Evolutionary conservation across 768 basidiomycete species (phyloP), one percentile per base, ranked within the genome.

Genomic region (Boletus patriciae): DNA sequence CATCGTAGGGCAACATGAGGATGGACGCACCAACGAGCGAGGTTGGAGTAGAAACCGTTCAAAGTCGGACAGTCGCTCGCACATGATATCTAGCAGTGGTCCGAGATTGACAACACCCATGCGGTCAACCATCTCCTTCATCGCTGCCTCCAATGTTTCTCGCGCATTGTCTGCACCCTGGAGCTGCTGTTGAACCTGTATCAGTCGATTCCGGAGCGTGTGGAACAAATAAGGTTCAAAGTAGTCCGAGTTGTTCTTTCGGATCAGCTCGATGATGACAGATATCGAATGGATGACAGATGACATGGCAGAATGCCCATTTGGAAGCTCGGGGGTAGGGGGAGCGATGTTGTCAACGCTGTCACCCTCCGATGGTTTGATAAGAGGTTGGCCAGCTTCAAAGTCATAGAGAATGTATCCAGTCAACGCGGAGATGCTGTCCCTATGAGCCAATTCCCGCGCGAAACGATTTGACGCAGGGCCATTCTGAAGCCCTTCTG

Each of bases 151-250:
- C 51, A 91, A 68, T 0, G 79, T 81, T 58, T 85, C 82, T n/a
- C 88, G 77, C 0, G 81, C 82, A 46, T 88, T 83, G 23, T 85
- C 84, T 11, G 76, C 71, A 42, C 72, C 74, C 54, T 80, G 74
- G 34, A 83, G 70, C 47, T 88, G 83, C 63, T 93, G 92, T 66
- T 93, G 93, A 6, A 94, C 82, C 48, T 86, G 85, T 60, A 98
- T 94, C 36, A 98, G 80, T 45, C 93, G 84, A 68, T 94, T 94
- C 47, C 95, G 86, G 42, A 97, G 76, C 2, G 92, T 94, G 67
- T 97, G 95, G 74, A 97, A 98, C 13, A 98, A 80, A 71, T 94
- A 96, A 6, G 95, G 96, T 74, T 99, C 97, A 67, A 97, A 95
- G 69, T 94, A 98, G 71, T 99, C 96, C 38, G 95, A 96, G 71